Evolutionary conservation across 306 rosid species (phyloP), one percentile per base, ranked within the genome.

Genomic region (Gastrolobium bilobum): DNA sequence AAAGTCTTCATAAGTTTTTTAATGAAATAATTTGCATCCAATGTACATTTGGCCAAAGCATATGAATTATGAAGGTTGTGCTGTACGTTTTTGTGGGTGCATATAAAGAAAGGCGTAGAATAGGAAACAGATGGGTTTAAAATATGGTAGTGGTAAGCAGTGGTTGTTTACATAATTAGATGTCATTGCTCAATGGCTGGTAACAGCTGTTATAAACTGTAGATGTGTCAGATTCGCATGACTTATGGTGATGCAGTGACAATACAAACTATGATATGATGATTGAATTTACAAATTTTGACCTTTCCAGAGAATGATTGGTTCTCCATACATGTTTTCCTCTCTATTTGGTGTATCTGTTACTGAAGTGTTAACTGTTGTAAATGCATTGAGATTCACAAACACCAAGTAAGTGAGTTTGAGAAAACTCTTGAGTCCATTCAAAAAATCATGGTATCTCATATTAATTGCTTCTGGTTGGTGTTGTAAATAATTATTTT

Each of bases 71-170:
- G 48, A 51, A 50, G 69, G 35, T 59, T 39, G 14, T 43, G 7
- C 20, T 58, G 58, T 59, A 5, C 58, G 13, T 7, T 14, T 35
- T 13, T 64, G 15, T n/a, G 44, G 52, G 2, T 76, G 57, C 30
- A n/a, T n/a, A 11, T 10, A 15, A 76, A n/a, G 77, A 58, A 31
- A 7, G 50, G n/a, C 30, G n/a, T 77, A 63, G 56, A 5, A 48
- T 65, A 69, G 65, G 31, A 64, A 51, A 2, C 14, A 10, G 39
- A 39, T 56, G 31, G 30, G 39, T 72, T 39, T 26, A 44, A 68
- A 31, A 39, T 72, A 13, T 29, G 15, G 37, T 65, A 44, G 71
- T 64, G 46, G 31, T 14, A 34, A 11, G 37, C 37, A 7, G 46
- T 35, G 46, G 46, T 2, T 5, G 14, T 20, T 42, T 40, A 42